Base-by-base conservation (phyloP, 257 asterid genomes). In the Scutellaria minor region DNA sequence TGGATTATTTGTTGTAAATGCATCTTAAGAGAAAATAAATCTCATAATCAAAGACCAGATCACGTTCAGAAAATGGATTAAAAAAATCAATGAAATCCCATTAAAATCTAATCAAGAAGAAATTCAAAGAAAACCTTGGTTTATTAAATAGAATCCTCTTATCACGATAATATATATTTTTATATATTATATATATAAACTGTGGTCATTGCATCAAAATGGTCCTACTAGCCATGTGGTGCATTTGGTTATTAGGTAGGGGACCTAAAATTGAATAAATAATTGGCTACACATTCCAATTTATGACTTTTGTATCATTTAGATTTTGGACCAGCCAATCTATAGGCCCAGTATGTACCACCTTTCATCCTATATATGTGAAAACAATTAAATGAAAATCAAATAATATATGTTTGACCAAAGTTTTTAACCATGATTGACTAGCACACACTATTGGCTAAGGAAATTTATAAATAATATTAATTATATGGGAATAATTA, bases 211-310 rank as follows among this genome's bases (percentile, higher is more conserved):
- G 44, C 44, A 57, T 57, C 13, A 7, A 12, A 57, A 66, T 74
- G 87, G 84, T 73, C 84, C 84, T 39, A 13, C 20, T 47, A 48
- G 80, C 70, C 72, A 79, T 77, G 82, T 73, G 76, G 74, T 51
- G 70, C 47, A 41, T 62, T 61, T 41, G 12, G 50, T 7, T 6
- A 62, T 31, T 78, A 61, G 50, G 77, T 71, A 64, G 83, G 87
- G 84, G 85, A 71, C 81, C 85, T 75, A 46, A 79, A 64, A 22
- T 59, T 39, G 51, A 70, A 41, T 57, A 50, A 18, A 55, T 53
- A 24, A 70, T 58, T 58, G 57, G 75, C 13, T 54, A 57, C 72
- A 53, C 44, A 69, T 78, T 78, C 78, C 77, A 61, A 75, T 71
- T 75, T 80, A 63, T 68, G 73, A 64, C 75, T 71, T 74, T 81